Base-by-base conservation (phyloP, 2,329 filamentous ascomycete genomes). In the Penicillium sp. region DNA sequence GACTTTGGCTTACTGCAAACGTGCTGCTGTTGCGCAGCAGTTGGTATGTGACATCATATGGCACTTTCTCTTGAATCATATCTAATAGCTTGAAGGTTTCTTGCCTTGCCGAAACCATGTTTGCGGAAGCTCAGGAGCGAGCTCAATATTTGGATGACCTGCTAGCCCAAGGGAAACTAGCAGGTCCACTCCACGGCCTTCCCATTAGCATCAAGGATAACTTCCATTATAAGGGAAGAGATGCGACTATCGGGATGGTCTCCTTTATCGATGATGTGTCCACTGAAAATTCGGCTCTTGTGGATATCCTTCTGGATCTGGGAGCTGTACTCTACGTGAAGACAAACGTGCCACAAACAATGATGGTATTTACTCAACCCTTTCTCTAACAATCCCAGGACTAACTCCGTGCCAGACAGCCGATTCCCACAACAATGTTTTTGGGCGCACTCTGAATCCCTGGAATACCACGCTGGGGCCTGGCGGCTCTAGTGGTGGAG, bases 321-420 rank as follows among this genome's bases (percentile, higher is more conserved):
- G 64, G 64, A 2, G 64, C 81, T 1, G 75, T 83, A 66, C 82
- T 65, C 18, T 66, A 65, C 40, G 64, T 64, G 25, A 66, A 84
- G 66, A 84, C 82, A 4, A 83, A 83, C 56, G 68, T 84, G 1
- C 81, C 82, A 3, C 79, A 81, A 56, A 82, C 80, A 0, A 74
- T 84, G 59, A 79, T 82, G 77, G 87, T 88, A 79, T 83, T 25
- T 44, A 11, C 3, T n/a, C 14, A 44, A 31, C 15, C 22, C 1
- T 35, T 12, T 72, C 40, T 7, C 3, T 2, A 41, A 33, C 23
- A 14, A 26, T 29, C 4, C 4, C 6, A n/a, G 8, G 8, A 11
- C 12, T 33, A 25, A 35, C 14, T 1, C 35, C 23, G 9, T 1
- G n/a, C 1, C 37, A 67, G 62, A 69, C 69, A 1, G 65, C 64